These are phyloP conservation scores for Nemania abortiva DNA, from an alignment of 2,329 filamentous ascomycete genomes.

Conservation along the genomic window DNA sequence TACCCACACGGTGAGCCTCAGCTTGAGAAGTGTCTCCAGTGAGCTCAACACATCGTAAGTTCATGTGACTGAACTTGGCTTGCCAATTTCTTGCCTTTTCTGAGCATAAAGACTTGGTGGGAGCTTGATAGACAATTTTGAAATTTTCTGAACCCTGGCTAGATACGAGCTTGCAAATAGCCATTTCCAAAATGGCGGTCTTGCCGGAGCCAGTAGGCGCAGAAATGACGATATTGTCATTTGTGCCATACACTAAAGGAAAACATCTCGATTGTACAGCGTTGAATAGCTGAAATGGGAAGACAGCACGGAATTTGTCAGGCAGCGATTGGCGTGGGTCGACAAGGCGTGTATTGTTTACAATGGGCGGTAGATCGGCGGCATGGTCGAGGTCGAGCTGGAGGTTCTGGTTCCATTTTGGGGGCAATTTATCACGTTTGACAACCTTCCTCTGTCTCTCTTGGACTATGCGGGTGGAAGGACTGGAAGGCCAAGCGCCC, in stretches of 20 bases:
- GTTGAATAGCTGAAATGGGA: slow-evolving; percentile 82
- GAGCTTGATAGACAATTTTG: slow-evolving; percentile 88
- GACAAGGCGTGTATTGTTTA: slow-evolving; percentile 57
- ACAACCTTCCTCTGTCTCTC: slow-evolving; percentile 35
- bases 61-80: slow-evolving; percentile 76
- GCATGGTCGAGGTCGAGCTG: slow-evolving; percentile 47
- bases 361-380: slow-evolving; percentile 51
- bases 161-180: slow-evolving; percentile 78
- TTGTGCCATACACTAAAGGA: slow-evolving; percentile 70
- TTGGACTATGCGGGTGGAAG: slow-evolving; percentile 45
- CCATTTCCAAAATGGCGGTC: slow-evolving; percentile 83
- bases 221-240: slow-evolving; percentile 82
- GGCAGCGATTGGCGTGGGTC: slow-evolving; percentile 67
- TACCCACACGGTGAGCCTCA: slow-evolving; percentile 76
- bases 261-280: slow-evolving; percentile 87
- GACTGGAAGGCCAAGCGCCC: slow-evolving; percentile 46
- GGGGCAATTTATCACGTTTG: slow-evolving; percentile 32
- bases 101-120: slow-evolving; percentile 84
- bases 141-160: slow-evolving; percentile 68
- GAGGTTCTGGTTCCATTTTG: slow-evolving; percentile 42
- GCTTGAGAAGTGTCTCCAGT: slow-evolving; percentile 82
- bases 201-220: slow-evolving; percentile 90
- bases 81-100: slow-evolving; percentile 84
- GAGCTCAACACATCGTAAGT: slow-evolving; percentile 78
- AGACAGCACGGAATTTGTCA: slow-evolving; percentile 76